phyloP scores from a whole-genome alignment of 1,139 yeast genomes.

The Yamadazyma epiphylla region DNA sequence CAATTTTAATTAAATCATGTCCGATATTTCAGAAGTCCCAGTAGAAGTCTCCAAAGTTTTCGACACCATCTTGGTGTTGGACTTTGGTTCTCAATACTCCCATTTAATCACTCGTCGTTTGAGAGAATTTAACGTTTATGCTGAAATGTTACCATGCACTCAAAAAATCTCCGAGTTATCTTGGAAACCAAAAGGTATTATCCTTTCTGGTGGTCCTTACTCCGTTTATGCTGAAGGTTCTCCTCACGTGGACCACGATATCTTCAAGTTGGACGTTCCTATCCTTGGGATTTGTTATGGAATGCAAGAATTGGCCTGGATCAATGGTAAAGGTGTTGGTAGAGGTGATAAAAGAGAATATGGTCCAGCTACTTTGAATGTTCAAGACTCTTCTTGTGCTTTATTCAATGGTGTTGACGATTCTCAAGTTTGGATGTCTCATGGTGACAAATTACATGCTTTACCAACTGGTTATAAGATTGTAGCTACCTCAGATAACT shows the following conservation, averaged over 20 bases:
- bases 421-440: constrained; percentile 99
- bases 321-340: constrained; percentile 91
- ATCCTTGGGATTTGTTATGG: constrained; percentile 98
- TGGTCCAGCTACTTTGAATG: constrained; percentile 90
- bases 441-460: constrained; percentile 91
- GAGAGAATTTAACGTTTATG: constrained; percentile 96
- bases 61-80: constrained; percentile 95
- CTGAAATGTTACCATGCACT: constrained; percentile 99
- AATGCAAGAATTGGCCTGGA: constrained; percentile 99
- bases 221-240: constrained; percentile 93
- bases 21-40: constrained; percentile 30
- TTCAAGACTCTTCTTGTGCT: constrained; percentile 62
- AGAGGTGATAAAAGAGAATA: constrained; percentile 98
- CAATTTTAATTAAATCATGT: constrained; percentile 3
- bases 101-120: constrained; percentile 95
- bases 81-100: constrained; percentile 97
- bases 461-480: constrained; percentile 87
- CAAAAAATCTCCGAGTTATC: constrained; percentile 88
- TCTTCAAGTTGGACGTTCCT: constrained; percentile 88
- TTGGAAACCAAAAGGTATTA: constrained; percentile 96
- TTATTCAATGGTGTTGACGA: constrained; percentile 86
- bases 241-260: constrained; percentile 95
- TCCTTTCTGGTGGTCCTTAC: constrained; percentile 96
- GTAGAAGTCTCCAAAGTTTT: constrained; percentile 75
- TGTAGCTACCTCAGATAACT: constrained; percentile 89